These are phyloP conservation scores for Suillus plorans DNA, from an alignment of 768 basidiomycete species.

Conservation along the genomic window DNA sequence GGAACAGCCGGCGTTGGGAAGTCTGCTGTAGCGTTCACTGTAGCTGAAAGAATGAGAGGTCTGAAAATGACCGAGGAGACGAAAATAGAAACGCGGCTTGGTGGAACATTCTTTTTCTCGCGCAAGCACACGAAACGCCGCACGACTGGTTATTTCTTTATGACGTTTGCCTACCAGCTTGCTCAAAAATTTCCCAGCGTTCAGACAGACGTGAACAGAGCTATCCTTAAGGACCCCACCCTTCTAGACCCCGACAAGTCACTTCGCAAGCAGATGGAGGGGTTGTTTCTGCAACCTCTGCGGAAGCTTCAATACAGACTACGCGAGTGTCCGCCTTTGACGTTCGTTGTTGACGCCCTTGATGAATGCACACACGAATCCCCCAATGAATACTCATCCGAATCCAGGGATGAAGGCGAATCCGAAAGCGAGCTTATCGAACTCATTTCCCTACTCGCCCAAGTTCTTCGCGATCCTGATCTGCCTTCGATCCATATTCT, in stretches of 20 bases:
- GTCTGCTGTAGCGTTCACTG: background rate
- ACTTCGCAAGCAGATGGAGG: background rate
- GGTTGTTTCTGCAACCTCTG: background rate
- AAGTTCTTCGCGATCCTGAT: background rate
- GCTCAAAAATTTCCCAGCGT: background rate
- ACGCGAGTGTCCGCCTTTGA: background rate
- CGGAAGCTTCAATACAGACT: background rate
- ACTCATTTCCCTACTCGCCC: background rate
- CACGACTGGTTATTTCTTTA: background rate
- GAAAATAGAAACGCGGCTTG: background rate
- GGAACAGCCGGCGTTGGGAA: background rate
- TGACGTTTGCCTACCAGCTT: background rate
- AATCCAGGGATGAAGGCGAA: background rate
- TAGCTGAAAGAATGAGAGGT: background rate
- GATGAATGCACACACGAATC: background rate
- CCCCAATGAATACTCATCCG: background rate
- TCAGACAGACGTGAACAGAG: background rate
- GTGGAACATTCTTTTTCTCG: background rate
- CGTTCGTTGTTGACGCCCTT: background rate
- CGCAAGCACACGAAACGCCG: background rate
- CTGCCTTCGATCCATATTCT: background rate
- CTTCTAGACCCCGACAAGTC: background rate
- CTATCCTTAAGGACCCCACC: background rate
- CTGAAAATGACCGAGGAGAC: background rate
- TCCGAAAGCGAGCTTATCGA: background rate